These are phyloP conservation scores for Solidago caesia DNA, from an alignment of 129 eudicot species.

Conservation along the genomic window DNA sequence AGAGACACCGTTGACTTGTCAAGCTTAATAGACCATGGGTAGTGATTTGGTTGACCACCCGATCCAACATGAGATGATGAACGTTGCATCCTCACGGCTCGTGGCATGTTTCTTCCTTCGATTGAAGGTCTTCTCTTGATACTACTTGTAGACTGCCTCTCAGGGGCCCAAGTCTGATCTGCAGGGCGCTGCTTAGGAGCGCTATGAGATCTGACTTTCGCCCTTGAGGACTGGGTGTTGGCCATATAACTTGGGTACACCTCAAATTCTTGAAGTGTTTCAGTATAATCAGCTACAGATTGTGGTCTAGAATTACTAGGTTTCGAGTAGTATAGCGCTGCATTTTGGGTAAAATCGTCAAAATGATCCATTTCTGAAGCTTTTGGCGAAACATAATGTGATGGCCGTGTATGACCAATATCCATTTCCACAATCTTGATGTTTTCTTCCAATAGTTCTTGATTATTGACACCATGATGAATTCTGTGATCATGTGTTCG, in stretches of 20 bases:
- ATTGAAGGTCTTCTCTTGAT: constrained; percentile 56
- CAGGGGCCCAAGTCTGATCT: constrained; percentile 37
- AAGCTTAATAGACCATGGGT: constrained; percentile 80
- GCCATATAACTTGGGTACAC: constrained; percentile 81
- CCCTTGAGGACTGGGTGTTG: constrained; percentile 79
- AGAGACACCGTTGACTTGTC: constrained; percentile 70
- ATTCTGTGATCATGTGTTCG: constrained; percentile 35
- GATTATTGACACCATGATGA: constrained; percentile 12
- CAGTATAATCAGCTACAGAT: constrained; percentile 46
- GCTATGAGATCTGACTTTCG: constrained; percentile 78
- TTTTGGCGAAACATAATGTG: constrained; percentile 43
- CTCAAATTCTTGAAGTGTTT: constrained; percentile 45
- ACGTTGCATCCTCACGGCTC: constrained; percentile 73
- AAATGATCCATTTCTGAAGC: constrained; percentile 50
- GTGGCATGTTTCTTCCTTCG: constrained; percentile 73
- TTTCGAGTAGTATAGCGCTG: constrained; percentile 52
- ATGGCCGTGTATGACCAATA: constrained; percentile 44
- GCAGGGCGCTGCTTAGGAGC: constrained; percentile 78
- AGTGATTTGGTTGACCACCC: constrained; percentile 47
- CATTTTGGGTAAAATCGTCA: constrained; percentile 51
- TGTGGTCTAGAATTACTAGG: constrained; percentile 43
- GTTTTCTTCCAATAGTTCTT: constrained; percentile 63
- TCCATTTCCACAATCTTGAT: constrained; percentile 89
- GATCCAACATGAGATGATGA: constrained; percentile 80
- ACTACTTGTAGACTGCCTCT: constrained; percentile 41